phyloP scores from a whole-genome alignment of 2,329 filamentous ascomycete species.

The Arthroderma sp. region DNA sequence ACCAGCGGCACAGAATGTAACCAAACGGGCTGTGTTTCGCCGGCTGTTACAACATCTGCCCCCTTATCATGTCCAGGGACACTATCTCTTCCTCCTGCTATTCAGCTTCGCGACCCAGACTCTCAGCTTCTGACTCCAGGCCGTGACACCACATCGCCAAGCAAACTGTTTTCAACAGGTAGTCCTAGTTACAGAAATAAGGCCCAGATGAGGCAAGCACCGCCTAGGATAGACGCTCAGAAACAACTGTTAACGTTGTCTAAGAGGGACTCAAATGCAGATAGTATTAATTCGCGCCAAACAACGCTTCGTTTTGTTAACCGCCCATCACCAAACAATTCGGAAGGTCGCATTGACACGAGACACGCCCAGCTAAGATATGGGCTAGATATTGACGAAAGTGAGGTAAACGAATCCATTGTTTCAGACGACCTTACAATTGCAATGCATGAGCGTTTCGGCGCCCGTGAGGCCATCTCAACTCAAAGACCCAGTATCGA shows the following conservation, averaged over 20 bases:
- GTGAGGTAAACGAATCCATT: not conserved
- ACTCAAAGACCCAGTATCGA: not conserved
- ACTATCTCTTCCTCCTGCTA: constrained; percentile 21
- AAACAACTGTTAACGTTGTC: not conserved
- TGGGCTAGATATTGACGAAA: not conserved
- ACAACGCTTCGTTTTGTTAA: not conserved
- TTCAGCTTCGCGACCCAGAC: constrained; percentile 5
- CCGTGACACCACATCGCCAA: not conserved
- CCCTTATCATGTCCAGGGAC: constrained; percentile 25
- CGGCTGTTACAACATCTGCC: not conserved
- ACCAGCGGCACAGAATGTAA: not conserved
- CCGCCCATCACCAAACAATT: not conserved
- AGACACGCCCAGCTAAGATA: not conserved
- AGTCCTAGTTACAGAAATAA: not conserved
- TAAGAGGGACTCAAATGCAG: not conserved
- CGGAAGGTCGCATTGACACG: not conserved
- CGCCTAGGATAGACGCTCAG: not conserved
- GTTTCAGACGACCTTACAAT: not conserved
- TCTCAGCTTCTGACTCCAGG: constrained; percentile 16
- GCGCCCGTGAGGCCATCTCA: not conserved
- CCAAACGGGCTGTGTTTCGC: not conserved
- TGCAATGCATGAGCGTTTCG: not conserved
- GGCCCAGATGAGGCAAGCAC: not conserved
- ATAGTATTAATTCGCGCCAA: not conserved
- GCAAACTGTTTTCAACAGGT: not conserved